Percentiles rank a stretch among this genome's conserved stretches.
Conservation (phyloP, 768 basidiomycete species). For the Pleurotus cornucopiae region DNA sequence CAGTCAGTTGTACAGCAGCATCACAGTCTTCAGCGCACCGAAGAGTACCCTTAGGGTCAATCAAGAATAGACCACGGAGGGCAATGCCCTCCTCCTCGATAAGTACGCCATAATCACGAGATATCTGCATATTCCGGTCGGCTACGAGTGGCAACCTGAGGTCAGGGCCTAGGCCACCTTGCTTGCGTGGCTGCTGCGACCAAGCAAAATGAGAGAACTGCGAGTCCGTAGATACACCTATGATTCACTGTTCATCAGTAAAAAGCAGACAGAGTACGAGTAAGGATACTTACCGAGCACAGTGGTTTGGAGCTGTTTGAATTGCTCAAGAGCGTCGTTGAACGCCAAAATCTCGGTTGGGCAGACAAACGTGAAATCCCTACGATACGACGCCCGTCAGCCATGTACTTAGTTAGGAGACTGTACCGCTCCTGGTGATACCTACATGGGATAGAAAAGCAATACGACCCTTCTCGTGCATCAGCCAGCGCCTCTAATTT, state of each 20-base stretch:
- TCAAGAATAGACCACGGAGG: constrained; percentile 82
- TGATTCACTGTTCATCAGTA: neutral
- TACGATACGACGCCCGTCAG: constrained; percentile 21
- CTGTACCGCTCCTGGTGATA: constrained; percentile 10
- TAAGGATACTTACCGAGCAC: constrained; percentile 58
- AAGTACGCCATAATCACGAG: constrained; percentile 84
- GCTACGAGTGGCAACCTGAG: constrained; percentile 81
- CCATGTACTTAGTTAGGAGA: neutral
- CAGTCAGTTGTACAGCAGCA: neutral
- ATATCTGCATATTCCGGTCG: constrained; percentile 74
- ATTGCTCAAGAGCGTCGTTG: constrained; percentile 79
- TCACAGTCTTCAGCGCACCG: constrained; percentile 32
- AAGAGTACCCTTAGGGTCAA: constrained; percentile 78
- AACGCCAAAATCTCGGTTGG: constrained; percentile 97
- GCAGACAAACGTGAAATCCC: constrained; percentile 88
- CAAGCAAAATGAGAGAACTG: constrained; percentile 86
- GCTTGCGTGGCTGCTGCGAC: constrained; percentile 75
- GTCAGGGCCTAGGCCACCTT: constrained; percentile 88
- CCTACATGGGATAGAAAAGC: constrained; percentile 91
- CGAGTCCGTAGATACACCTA: constrained; percentile 85
- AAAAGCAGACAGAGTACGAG: neutral
- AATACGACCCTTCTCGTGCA: constrained; percentile 70
- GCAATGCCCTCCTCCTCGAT: constrained; percentile 87
- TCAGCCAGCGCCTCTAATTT: neutral
- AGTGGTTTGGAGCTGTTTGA: constrained; percentile 67